Conservation (phyloP, 2,329 filamentous ascomycete genomes). For the Xylariaceae sp. region DNA sequence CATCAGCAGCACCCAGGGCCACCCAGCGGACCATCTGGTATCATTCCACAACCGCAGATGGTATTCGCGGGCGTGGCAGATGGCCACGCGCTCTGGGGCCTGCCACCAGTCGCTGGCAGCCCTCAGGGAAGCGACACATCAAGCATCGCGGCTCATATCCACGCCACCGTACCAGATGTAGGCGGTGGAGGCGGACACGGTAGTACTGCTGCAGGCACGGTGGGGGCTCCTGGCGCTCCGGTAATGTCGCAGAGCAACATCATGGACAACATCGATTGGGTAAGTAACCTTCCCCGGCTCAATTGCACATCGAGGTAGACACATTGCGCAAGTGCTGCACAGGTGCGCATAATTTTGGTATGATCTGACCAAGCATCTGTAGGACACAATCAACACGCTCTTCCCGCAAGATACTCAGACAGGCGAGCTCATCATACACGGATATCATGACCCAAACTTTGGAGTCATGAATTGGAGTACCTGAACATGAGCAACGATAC, state of each 20-base stretch:
- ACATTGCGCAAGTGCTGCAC: too few species aligned
- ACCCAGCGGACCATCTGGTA: background rate
- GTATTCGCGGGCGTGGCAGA: conserved; percentile 46
- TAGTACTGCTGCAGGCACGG: background rate
- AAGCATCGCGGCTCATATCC: conserved; percentile 23
- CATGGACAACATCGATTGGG: conserved; percentile 62
- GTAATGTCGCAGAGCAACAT: conserved; percentile 28
- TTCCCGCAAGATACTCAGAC: conserved; percentile 38
- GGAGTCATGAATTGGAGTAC: conserved; percentile 29
- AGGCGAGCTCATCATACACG: conserved; percentile 35
- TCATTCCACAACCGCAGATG: conserved; percentile 24
- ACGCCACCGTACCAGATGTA: too few species aligned
- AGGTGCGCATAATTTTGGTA: too few species aligned
- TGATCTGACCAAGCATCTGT: background rate
- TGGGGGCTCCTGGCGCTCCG: background rate
- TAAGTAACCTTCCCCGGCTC: conserved; percentile 35
- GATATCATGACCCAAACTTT: conserved; percentile 35
- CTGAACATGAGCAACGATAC: conserved; percentile 3
- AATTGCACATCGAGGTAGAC: background rate
- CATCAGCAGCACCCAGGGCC: background rate
- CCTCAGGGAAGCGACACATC: conserved; percentile 42
- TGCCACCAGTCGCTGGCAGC: conserved; percentile 38
- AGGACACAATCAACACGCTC: conserved; percentile 36
- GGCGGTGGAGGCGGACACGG: conserved; percentile 6
- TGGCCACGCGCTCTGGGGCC: conserved; percentile 44